phyloP scores from a whole-genome alignment of 768 basidiomycete genomes.

The Suillus americanus region DNA sequence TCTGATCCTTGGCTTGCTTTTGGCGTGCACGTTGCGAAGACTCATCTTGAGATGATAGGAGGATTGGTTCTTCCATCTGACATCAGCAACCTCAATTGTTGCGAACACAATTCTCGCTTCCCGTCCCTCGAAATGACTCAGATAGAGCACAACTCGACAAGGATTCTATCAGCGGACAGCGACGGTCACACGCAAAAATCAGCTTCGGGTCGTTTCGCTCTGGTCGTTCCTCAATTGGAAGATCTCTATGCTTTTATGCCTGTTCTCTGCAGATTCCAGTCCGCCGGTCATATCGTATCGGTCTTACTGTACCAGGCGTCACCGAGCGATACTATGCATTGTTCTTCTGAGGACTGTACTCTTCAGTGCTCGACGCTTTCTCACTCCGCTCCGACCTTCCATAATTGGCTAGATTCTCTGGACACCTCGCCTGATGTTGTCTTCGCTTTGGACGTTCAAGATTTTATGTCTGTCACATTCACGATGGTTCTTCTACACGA shows the following conservation, averaged over 20 bases:
- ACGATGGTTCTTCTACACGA: constrained; percentile 19
- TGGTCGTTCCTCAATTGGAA: constrained; percentile 34
- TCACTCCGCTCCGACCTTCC: constrained; percentile 9
- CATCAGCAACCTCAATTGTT: constrained; percentile 24
- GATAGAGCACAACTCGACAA: background rate
- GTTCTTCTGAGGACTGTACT: constrained; percentile 16
- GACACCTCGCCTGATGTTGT: constrained; percentile 32
- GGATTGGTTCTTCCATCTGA: constrained; percentile 28
- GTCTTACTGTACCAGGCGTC: constrained; percentile 31
- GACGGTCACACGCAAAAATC: background rate
- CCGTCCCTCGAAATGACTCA: background rate
- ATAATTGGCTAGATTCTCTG: constrained; percentile 34
- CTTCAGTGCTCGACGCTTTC: constrained; percentile 18
- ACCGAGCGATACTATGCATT: constrained; percentile 5
- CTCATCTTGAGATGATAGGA: constrained; percentile 32
- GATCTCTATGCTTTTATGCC: constrained; percentile 35
- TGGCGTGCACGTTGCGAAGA: constrained; percentile 27
- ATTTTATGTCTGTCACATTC: constrained; percentile 21
- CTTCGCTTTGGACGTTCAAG: constrained; percentile 33
- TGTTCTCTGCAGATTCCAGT: constrained; percentile 36
- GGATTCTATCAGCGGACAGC: background rate
- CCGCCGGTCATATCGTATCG: constrained; percentile 28
- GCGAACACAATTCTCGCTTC: constrained; percentile 4
- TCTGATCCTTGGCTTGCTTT: constrained; percentile 26
- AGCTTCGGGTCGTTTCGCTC: constrained; percentile 28